phyloP scores from a whole-genome alignment of 1,284 basidiomycete species.

The Vanrija pseudolonga region DNA sequence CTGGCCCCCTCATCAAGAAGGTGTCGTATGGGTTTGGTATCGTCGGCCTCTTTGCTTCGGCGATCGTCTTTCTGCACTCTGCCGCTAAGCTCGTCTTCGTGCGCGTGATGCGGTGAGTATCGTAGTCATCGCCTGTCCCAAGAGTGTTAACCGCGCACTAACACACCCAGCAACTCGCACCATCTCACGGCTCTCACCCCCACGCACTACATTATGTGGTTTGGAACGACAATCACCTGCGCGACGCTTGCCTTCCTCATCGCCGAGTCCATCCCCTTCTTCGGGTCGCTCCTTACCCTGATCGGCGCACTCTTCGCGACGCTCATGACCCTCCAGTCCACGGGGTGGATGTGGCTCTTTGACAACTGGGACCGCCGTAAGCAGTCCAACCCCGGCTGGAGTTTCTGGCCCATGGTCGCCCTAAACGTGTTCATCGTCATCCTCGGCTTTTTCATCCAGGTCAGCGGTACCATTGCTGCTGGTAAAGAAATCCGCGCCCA shows the following conservation, averaged over 20 bases:
- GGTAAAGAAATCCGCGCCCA: conserved; percentile 6
- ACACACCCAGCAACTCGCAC: conserved; percentile 16
- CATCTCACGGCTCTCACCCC: conserved; percentile 59
- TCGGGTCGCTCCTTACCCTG: conserved; percentile 33
- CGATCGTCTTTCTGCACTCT: conserved; percentile 22
- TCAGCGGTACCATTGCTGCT: conserved; percentile 8
- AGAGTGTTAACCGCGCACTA: too few species aligned
- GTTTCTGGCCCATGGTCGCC: conserved; percentile 7
- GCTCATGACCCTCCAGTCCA: conserved; percentile 15
- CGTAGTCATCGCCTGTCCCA: conserved; percentile 24
- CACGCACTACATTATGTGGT: conserved; percentile 59
- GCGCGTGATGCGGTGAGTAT: conserved; percentile 22
- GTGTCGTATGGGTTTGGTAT: conserved; percentile 15
- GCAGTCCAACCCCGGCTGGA: conserved; percentile 1
- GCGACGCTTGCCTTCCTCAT: conserved; percentile 10
- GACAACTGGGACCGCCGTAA: conserved; percentile 17
- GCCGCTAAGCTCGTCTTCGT: conserved; percentile 37
- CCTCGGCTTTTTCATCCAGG: conserved; percentile 11
- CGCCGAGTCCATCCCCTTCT: conserved; percentile 36
- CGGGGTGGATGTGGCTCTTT: conserved; percentile 20
- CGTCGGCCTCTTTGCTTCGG: conserved; percentile 24
- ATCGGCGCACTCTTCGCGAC: conserved; percentile 25
- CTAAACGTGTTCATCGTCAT: conserved; percentile 10
- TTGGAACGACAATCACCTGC: conserved; percentile 26
- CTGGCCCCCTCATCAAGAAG: conserved; percentile 45